Conservation (phyloP, 2,329 filamentous ascomycete genomes). For the Diaporthe longicolla region DNA sequence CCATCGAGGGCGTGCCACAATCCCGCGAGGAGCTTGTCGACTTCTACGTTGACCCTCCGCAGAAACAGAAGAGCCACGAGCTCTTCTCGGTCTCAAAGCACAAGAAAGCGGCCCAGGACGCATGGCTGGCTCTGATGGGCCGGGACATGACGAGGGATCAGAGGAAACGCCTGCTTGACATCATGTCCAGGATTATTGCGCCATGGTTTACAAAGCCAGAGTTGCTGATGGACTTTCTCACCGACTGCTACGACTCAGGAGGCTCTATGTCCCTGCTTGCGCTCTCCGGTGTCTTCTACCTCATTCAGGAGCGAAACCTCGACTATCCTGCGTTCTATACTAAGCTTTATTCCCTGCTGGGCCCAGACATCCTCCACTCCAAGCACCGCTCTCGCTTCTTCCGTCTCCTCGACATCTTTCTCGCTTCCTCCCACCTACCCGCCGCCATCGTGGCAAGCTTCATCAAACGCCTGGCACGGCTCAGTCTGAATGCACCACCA, state of each 20-base stretch:
- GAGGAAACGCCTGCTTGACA: slow-evolving; percentile 82
- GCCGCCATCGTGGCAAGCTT: slow-evolving; percentile 94
- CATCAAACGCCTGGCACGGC: slow-evolving; percentile 89
- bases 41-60: slow-evolving; percentile 74
- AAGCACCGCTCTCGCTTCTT: slow-evolving; percentile 96
- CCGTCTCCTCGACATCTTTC: slow-evolving; percentile 89
- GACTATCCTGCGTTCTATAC: slow-evolving; percentile 96
- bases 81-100: slow-evolving; percentile 77
- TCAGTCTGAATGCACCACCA: slow-evolving; percentile 90
- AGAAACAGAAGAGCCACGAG: slow-evolving; percentile 76
- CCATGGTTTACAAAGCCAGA: slow-evolving; percentile 93
- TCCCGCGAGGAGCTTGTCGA: slow-evolving; percentile 76
- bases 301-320: slow-evolving; percentile 93
- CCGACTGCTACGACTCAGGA: slow-evolving; percentile 90
- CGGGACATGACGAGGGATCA: slow-evolving; percentile 78
- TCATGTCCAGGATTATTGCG: slow-evolving; percentile 83
- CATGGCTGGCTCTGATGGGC: slow-evolving; percentile 85
- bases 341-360: slow-evolving; percentile 93
- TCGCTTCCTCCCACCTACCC: slow-evolving; percentile 92
- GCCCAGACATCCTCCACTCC: slow-evolving; percentile 89
- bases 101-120: slow-evolving; percentile 85
- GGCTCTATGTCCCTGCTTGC: slow-evolving; percentile 90
- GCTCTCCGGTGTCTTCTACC: slow-evolving; percentile 92
- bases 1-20: slow-evolving; percentile 79
- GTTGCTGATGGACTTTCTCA: slow-evolving; percentile 94